Base-by-base conservation (phyloP, 2,329 filamentous ascomycete genomes). In the Chrysoporthe deuterocubensis region DNA sequence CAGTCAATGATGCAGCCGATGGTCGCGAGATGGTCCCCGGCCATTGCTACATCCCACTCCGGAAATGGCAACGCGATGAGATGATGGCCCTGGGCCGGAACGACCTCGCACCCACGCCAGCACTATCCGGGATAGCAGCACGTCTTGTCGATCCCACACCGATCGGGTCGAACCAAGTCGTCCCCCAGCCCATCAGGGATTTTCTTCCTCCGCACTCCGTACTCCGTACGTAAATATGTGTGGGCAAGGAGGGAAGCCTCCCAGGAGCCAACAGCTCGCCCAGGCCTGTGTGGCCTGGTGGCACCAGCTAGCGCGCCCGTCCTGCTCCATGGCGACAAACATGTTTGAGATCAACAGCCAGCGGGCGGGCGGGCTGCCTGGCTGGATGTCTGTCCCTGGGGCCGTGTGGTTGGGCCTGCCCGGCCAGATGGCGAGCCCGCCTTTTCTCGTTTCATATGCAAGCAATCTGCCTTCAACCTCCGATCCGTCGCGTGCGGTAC, bases 381-480 rank as follows among this genome's bases (percentile, higher is more conserved):
- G 26, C 26, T 26, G 26, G 26, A n/a, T n/a, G n/a, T n/a, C n/a
- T n/a, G n/a, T n/a, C 21, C 21, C 32, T 54, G 50, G 26, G 50
- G 16, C 50, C 32, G 50, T 54, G 32, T 13, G 48, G 21, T 32
- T 32, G 11, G 11, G 21, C 11, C n/a, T 21, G 21, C 48, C 26
- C n/a, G 48, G 48, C 50, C 50, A 54, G 21, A 16, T 54, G 50
- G 50, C 50, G 26, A 54, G 2, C 18, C 54, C 9, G 6, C 21
- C 34, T 32, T 7, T 61, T 32, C 16, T 61, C 62, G 65, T 67
- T 64, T 67, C 67, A 69, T 62, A 59, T 69, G 68, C 65, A 69
- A 58, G 68, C 65, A 67, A 69, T 64, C 66, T 46, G 44, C 65
- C 68, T 61, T 65, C 62, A 63, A 65, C 65, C 62, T 62, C 68